Conservation (phyloP, 2,329 filamentous ascomycete genomes). For the Claviceps sp. region DNA sequence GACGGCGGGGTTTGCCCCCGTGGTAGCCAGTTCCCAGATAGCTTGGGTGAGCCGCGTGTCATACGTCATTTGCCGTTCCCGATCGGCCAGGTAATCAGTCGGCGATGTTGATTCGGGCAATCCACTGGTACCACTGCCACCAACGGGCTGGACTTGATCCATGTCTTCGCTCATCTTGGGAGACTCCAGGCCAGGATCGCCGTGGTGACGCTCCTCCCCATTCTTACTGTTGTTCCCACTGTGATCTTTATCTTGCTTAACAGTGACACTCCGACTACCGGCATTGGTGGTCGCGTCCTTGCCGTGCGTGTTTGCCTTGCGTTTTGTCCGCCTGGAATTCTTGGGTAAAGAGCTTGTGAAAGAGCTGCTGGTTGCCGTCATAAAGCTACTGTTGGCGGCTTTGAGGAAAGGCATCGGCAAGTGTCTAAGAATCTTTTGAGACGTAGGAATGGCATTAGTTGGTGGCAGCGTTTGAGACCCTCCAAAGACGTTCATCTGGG, state of each 20-base stretch:
- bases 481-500: slow-evolving; percentile 71
- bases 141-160: slow-evolving; percentile 29
- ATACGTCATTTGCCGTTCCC: slow-evolving; percentile 62
- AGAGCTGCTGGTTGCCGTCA: slow-evolving; percentile 79
- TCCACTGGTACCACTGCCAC: slow-evolving; percentile 10
- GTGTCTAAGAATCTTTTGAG: slow-evolving; percentile 79
- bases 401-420: slow-evolving; percentile 84
- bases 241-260: slow-evolving; percentile 38
- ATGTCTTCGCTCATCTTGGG: slow-evolving; percentile 31
- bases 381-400: slow-evolving; percentile 89
- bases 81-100: slow-evolving; percentile 50
- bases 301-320: slow-evolving; percentile 33
- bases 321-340: slow-evolving; percentile 45
- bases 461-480: slow-evolving; percentile 63
- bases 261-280: slow-evolving; percentile 23
- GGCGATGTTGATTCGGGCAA: slow-evolving; percentile 35
- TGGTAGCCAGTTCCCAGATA: slow-evolving; percentile 88
- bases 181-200: slow-evolving; percentile 10
- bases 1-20: slow-evolving; percentile 83
- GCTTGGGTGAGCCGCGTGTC: slow-evolving; percentile 78
- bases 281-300: slow-evolving; percentile 20
- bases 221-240: slow-evolving; percentile 17
- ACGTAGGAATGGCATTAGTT: slow-evolving; percentile 75
- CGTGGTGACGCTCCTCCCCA: slow-evolving; percentile 10
- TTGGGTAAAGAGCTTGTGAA: slow-evolving; percentile 68